Evolutionary conservation across 2,329 filamentous ascomycete genomes (phyloP).

Genomic region (Nannizziopsis arthrosporioides): DNA sequence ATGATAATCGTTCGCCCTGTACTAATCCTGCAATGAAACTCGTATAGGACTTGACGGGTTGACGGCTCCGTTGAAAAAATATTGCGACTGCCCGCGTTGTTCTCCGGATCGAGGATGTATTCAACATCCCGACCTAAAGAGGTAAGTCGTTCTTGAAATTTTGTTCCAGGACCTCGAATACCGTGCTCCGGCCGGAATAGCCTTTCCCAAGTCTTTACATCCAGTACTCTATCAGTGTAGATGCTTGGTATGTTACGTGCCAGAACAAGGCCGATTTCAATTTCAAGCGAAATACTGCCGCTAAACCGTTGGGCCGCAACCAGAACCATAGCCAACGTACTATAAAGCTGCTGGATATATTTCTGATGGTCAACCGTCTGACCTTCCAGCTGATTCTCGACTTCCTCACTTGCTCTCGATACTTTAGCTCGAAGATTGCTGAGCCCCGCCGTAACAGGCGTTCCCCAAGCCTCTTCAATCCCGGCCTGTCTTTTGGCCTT

Average conservation of each 20-base stretch:
- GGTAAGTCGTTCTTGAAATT: constrained; percentile 31
- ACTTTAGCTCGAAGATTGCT: neutral
- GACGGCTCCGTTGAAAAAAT: constrained; percentile 19
- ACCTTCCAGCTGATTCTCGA: constrained; percentile 11
- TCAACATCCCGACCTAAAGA: constrained; percentile 32
- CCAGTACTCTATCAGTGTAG: constrained; percentile 15
- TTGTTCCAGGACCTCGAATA: constrained; percentile 21
- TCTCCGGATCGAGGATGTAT: constrained; percentile 26
- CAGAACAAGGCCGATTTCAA: constrained; percentile 29
- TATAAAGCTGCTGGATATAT: constrained; percentile 21
- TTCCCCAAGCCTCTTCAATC: constrained; percentile 23
- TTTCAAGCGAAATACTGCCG: constrained; percentile 26
- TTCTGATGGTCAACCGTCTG: constrained; percentile 9
- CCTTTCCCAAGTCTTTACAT: constrained; percentile 21
- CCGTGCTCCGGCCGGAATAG: constrained; percentile 25
- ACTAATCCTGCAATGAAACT: constrained; percentile 30
- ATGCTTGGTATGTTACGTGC: constrained; percentile 21
- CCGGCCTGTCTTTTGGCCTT: constrained; percentile 21
- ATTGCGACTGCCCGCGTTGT: constrained; percentile 13
- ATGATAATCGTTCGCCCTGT: constrained; percentile 24
- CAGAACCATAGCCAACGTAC: constrained; percentile 23
- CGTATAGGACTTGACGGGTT: constrained; percentile 22
- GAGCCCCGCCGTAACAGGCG: constrained; percentile 1
- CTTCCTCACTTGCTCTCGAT: constrained; percentile 11
- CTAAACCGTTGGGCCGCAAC: constrained; percentile 26